Evolutionary conservation across 192 early-diverging fungal genomes (phyloP).

Genomic region (Coemansia sp.): DNA sequence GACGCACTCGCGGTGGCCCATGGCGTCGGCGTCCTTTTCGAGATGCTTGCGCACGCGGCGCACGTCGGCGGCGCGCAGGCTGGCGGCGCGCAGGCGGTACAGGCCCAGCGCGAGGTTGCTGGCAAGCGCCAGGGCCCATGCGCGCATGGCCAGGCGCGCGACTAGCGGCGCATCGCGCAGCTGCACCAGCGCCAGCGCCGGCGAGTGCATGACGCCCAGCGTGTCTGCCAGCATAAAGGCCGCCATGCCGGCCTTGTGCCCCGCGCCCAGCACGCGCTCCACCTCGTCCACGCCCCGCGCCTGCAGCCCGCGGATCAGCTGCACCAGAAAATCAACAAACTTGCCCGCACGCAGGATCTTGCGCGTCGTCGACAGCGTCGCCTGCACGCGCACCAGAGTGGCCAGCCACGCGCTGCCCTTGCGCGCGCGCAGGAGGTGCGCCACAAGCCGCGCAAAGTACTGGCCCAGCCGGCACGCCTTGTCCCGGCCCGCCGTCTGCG

Average conservation of each 20-base stretch:
- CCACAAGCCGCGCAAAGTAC: slow-evolving; percentile 79
- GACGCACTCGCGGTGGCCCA: slow-evolving; percentile 30
- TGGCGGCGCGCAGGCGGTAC: slow-evolving; percentile 34
- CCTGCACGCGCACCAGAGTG: slow-evolving; percentile 21
- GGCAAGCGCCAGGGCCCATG: slow-evolving; percentile 35
- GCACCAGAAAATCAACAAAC: slow-evolving; percentile 39
- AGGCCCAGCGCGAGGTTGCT: slow-evolving; percentile 21
- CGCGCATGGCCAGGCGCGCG: slow-evolving; percentile 28
- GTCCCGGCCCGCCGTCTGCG: slow-evolving; percentile 68
- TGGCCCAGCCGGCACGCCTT: slow-evolving; percentile 79
- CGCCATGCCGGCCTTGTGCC: slow-evolving; percentile 44
- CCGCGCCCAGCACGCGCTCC: slow-evolving; percentile 13
- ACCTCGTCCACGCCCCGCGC: slow-evolving; percentile 27
- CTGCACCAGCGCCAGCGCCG: slow-evolving; percentile 18
- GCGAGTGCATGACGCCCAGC: slow-evolving; percentile 23
- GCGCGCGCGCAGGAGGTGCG: slow-evolving; percentile 32
- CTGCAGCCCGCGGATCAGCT: slow-evolving; percentile 7
- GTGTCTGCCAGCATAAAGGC: slow-evolving; percentile 44
- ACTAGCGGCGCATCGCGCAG: slow-evolving; percentile 21
- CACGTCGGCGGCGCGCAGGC: slow-evolving; percentile 27
- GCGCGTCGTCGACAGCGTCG: slow-evolving; percentile 24
- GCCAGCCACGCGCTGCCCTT: slow-evolving; percentile 28
- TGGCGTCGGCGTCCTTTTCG: slow-evolving; percentile 21
- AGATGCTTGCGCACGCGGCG: slow-evolving; percentile 25
- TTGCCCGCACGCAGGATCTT: slow-evolving; percentile 46